Percentiles rank a stretch among this genome's conserved stretches.
Conservation (phyloP, 441 rosid species). For the Populus trichocarpa region DNA sequence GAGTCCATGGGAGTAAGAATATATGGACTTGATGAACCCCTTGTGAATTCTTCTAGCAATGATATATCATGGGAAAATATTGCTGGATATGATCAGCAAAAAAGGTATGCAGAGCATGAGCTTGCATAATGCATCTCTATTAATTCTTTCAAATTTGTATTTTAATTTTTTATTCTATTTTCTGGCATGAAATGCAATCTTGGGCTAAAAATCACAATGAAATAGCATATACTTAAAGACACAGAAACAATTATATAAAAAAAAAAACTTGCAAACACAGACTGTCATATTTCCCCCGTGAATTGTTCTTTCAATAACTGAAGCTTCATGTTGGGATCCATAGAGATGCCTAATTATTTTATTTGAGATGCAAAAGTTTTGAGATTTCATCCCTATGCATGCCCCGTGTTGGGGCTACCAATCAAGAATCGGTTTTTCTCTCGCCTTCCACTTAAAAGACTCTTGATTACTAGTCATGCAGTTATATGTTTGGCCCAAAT, state of each 20-base stretch:
- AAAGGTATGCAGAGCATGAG: conserved; percentile 45
- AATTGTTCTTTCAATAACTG: background rate
- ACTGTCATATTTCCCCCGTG: background rate
- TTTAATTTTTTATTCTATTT: conserved; percentile 4
- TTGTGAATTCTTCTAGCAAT: conserved; percentile 27
- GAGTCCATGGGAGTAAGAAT: conserved; percentile 89
- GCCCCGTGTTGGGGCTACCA: background rate
- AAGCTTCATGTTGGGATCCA: background rate
- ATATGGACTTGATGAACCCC: conserved; percentile 71
- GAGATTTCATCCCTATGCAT: background rate
- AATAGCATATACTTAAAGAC: background rate
- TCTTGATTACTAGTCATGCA: background rate
- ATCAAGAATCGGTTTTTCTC: background rate
- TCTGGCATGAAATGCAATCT: background rate
- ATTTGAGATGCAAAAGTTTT: background rate
- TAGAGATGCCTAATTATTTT: background rate
- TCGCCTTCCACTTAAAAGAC: background rate
- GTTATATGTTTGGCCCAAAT: background rate
- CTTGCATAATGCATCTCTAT: background rate
- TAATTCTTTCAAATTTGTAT: conserved; percentile 8
- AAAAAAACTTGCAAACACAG: background rate
- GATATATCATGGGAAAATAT: conserved; percentile 88
- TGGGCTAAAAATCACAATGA: background rate
- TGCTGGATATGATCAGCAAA: conserved; percentile 92
- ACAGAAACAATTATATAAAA: too few relatives aligned